phyloP scores from a whole-genome alignment of 352 stramenopile genomes.

The Globisporangium iwayamae region DNA sequence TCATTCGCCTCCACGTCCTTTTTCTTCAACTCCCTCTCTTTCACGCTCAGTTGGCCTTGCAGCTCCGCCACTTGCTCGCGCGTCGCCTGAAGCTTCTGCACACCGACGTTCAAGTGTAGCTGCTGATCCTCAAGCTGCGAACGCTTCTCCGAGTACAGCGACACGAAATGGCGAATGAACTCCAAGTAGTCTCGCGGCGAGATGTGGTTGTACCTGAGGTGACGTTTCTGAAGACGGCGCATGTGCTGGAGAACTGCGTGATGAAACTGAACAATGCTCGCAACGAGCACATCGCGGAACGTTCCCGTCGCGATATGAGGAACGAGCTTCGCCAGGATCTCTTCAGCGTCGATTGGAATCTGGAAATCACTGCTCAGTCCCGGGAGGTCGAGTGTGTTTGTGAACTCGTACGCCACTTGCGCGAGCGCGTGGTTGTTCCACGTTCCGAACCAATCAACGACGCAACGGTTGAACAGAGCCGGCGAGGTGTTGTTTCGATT shows the following conservation, averaged over 20 bases:
- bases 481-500: conserved; percentile 98
- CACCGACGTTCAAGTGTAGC: conserved; percentile 97
- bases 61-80: conserved; percentile 95
- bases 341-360: conserved; percentile 41
- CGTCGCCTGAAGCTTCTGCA: conserved; percentile 97
- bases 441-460: conserved; percentile 99
- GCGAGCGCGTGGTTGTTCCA: conserved; percentile 97
- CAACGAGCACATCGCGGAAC: conserved; percentile 79
- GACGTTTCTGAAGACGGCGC: conserved; percentile 80
- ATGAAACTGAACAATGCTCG: conserved; percentile 86
- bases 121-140: conserved; percentile 94
- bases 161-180: conserved; percentile 90
- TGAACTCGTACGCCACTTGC: conserved; percentile 99
- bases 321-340: conserved; percentile 53
- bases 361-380: conserved; percentile 71
- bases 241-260: conserved; percentile 83
- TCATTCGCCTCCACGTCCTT: conserved; percentile 97
- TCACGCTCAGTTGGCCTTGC: conserved; percentile 89
- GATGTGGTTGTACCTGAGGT: conserved; percentile 88
- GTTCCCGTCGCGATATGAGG: conserved; percentile 64
- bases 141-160: conserved; percentile 90
- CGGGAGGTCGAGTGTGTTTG: conserved; percentile 93
- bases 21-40: conserved; percentile 93
- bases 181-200: conserved; percentile 92
- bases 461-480: conserved; percentile 99